Percentiles rank a stretch among this genome's conserved stretches.
These are phyloP conservation scores for Meyerozyma carpophila DNA, from an alignment of 1,139 yeast species.

Conservation along the genomic window DNA sequence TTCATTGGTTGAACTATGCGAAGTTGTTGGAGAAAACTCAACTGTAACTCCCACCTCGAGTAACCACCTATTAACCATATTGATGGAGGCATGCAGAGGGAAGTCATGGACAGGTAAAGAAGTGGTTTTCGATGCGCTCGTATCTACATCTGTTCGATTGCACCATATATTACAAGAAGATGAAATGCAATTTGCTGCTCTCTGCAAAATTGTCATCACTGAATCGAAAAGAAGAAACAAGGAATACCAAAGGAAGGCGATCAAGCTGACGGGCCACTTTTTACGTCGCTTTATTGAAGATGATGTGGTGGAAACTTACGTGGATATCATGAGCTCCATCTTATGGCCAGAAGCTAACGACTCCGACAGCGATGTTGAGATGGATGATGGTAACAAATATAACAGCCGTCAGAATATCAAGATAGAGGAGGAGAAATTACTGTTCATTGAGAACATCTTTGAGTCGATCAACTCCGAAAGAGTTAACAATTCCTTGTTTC, in stretches of 20 bases:
- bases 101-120: slow-evolving; percentile 91
- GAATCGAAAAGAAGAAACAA: slow-evolving; percentile 70
- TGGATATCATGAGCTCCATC: slow-evolving; percentile 30
- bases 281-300: slow-evolving; percentile 39
- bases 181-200: slow-evolving; percentile 18
- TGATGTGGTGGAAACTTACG: slow-evolving; percentile 32
- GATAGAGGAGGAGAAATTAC: slow-evolving; percentile 34
- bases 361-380: slow-evolving; percentile 23
- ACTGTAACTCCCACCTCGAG: slow-evolving; percentile 19
- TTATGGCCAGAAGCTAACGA: slow-evolving; percentile 18
- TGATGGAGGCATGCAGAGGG: slow-evolving; percentile 65
- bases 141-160: slow-evolving; percentile 49
- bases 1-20: slow-evolving; percentile 60
- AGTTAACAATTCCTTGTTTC: slow-evolving; percentile 17
- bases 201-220: slow-evolving; percentile 41
- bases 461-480: slow-evolving; percentile 19
- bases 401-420: slow-evolving; percentile 24
- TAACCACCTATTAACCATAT: slow-evolving; percentile 42
- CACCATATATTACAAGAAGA: slow-evolving; percentile 22
- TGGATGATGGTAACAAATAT: slow-evolving; percentile 16
- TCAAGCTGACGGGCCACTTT: slow-evolving; percentile 47
- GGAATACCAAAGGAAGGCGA: slow-evolving; percentile 52
- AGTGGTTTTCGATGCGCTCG: slow-evolving; percentile 62
- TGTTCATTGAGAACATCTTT: slow-evolving; percentile 27
- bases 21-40: slow-evolving; percentile 29